These are phyloP conservation scores for Silene coronaria DNA, from an alignment of 179 eudicot genomes.

Conservation along the genomic window DNA sequence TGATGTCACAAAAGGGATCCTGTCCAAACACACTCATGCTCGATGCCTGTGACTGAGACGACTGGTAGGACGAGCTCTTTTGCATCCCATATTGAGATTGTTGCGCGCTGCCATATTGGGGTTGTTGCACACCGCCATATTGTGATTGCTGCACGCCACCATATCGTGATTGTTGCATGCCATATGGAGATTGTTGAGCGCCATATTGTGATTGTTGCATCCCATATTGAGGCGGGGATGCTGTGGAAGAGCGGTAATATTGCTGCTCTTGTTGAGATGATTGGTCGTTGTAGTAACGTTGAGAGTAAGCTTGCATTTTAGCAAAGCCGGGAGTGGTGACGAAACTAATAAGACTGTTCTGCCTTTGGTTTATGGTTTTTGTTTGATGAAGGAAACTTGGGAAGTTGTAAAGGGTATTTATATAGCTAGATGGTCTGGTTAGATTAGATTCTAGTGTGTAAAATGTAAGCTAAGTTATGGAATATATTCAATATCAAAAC, in stretches of 20 bases:
- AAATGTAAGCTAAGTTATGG: constrained; percentile 8
- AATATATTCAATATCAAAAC: neutral
- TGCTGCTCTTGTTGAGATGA: constrained; percentile 18
- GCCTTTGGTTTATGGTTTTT: neutral
- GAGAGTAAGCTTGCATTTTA: constrained; percentile 22
- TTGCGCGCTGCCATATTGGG: neutral
- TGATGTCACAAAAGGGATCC: constrained; percentile 27
- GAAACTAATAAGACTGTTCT: neutral
- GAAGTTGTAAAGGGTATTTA: neutral
- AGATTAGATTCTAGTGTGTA: constrained; percentile 6
- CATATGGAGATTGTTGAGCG: neutral
- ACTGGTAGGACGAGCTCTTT: constrained; percentile 11
- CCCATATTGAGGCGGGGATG: neutral
- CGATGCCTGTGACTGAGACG: neutral
- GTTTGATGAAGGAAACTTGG: neutral
- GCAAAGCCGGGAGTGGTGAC: neutral
- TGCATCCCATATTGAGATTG: constrained; percentile 2
- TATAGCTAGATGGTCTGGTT: neutral
- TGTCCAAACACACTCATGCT: constrained; percentile 25
- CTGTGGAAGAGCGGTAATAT: neutral
- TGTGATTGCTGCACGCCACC: constrained; percentile 1
- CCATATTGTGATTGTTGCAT: constrained; percentile 11
- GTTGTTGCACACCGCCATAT: neutral
- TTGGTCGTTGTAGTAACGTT: constrained; percentile 17
- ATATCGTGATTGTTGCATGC: neutral